Base-by-base conservation (phyloP, 192 early-diverging fungal genomes). In the Umbelopsis ramanniana region DNA sequence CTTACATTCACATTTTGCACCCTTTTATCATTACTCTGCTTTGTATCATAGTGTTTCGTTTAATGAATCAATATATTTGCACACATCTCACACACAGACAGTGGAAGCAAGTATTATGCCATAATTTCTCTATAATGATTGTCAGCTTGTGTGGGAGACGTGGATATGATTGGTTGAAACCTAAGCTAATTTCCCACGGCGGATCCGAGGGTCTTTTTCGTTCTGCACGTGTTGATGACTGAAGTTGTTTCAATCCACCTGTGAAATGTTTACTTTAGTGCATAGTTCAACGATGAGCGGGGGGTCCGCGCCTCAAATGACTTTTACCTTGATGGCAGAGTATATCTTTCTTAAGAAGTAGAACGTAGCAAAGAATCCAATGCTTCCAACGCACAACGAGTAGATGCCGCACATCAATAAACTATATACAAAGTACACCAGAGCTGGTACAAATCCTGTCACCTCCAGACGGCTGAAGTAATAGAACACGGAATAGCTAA, bases 371-470 rank as follows among this genome's bases (percentile, higher is more conserved):
- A 85, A 68, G 77, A 93, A 93, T 5, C 91, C 92, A 45, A 91
- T 84, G 19, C 90, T 93, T 10, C 93, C 92, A 9, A 89, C 87
- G 33, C 88, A 78, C n/a, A 89, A 63, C 46, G 85, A 88, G 72
- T 93, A 92, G 23, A 88, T 81, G 40, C 90, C 78, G 29, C 86
- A 81, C 72, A 91, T 90, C 67, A 93, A 72, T 52, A 92, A 81
- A 45, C 84, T 88, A 67, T 88, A 89, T 26, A 89, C 85, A 78
- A 95, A 94, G 79, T 94, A 96, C 6, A 94, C 83, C 53, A 95
- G 72, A 0, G 87, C 87, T 4, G 93, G 92, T 10, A 91, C 82
- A 70, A 89, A 85, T 38, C 86, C 82, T 19, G 78, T 72, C 8
- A 91, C 85, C 17, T 84, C 84, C 26, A 96, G 80, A 29, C 85